Base-by-base conservation (phyloP, 352 stramenopile species). In the Pythium aphanidermatum region DNA sequence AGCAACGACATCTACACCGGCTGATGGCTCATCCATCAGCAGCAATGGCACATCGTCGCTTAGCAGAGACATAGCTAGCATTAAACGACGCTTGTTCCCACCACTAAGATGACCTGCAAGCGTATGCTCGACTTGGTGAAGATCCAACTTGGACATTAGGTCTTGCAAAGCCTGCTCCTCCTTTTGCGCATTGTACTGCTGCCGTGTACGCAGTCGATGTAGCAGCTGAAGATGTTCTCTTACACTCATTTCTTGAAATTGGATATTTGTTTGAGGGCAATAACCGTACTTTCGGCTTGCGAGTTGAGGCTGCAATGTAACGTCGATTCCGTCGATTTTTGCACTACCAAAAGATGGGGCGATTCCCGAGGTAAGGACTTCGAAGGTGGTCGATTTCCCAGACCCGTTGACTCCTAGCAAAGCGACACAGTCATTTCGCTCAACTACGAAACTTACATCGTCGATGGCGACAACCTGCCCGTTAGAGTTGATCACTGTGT, bases 321-420 rank as follows among this genome's bases (percentile, higher is more conserved):
- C 79, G 44, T 93, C 72, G 10, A 62, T 73, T 4, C 43, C 51
- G 48, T 84, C 70, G 16, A 92, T 79, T 5, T 68, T 30, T 6
- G 70, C 81, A 8, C 55, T 63, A 5, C 84, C 86, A 14, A 33
- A 55, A 0, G 80, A 95, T 1, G 93, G 85, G 14, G 72, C 62
- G 30, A 95, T 65, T 23, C 93, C 84, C 20, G 88, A 94, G 11
- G 95, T 98, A 17, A 99, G 56, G 40, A 98, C 96, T 46, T 90
- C 79, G 50, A 99, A 98, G 37, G 95, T 97, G 3, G 96, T 98
- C 14, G 95, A 98, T 61, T 98, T 98, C n/a, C 93, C 92, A 13
- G 90, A 93, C 2, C 93, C 95, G 60, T 98, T 98, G 33, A 96
- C 83, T 3, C 95, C 94, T 12, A 98, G 60, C 4, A 98, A 51